Base-by-base conservation (phyloP, 257 asterid species). In the Cynanchum wilfordii region DNA sequence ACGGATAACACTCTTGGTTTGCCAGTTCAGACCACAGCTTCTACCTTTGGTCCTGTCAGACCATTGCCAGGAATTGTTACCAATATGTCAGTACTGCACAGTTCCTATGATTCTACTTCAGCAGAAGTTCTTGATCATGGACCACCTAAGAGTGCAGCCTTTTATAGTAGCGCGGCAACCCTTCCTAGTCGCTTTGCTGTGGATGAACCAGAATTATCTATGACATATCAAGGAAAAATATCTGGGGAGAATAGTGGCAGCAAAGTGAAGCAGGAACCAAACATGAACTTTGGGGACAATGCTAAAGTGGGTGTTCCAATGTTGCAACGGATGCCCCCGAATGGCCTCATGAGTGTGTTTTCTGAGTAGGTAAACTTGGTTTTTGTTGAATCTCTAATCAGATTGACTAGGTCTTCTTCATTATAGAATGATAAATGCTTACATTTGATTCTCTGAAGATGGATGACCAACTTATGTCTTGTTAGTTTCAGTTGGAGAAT, bases 211-310 rank as follows among this genome's bases (percentile, higher is more conserved):
- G 91, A 82, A 54, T 64, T 76, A 47, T 73, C 77, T 20, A 65
- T 79, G 71, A 63, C 79, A 60, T 79, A 79, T 83, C 87, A 76
- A 75, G 82, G 73, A 70, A 86, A 72, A 75, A 50, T 71, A 58
- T 82, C 68, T 73, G 74, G 72, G 27, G 87, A 84, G 67, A 79
- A 68, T 49, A 77, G 72, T 69, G 80, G 81, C 70, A 85, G 69
- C 81, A 85, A 78, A 75, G 88, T 88, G 83, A 90, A 90, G 87
- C 87, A 76, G 86, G 95, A 88, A 79, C 87, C 89, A 24, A 79
- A 49, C 74, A 77, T 75, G 85, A 84, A 81, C 81, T 66, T 84
- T 51, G 52, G 19, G 68, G 85, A 85, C 64, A 88, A 78, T 84
- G 78, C 77, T 33, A 78, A 44, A 74, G 73, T 85, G 76, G 85